Evolutionary conservation across 768 basidiomycete species (phyloP), one percentile per base, ranked within the genome.

Genomic region (Leccinellum luteum): DNA sequence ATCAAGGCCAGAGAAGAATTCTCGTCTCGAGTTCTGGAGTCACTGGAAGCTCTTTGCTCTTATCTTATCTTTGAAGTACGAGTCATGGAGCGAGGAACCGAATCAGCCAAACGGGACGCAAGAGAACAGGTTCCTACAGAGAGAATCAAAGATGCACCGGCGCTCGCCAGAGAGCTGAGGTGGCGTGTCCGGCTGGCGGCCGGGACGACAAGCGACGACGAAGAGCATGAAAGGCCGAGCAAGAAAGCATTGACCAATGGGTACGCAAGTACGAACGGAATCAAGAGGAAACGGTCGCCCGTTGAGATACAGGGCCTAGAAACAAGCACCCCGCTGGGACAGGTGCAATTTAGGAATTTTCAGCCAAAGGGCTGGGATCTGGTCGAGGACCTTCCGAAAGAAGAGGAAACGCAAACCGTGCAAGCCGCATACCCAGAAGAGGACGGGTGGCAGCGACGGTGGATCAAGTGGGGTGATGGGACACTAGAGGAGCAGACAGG

Each of bases 41-140:
- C 90, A 9, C 75, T 97, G 14, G 75, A 82, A 47, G 78, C 82
- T 1, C 79, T 98, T 5, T 82, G 92, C 2, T 80, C 85, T 10
- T 92, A 94, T 72, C 80, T 98, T 44, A 84, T 96, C 14, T 78
- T 81, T 3, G 93, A 98, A 70, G 83, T 78, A 13, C 83, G 85
- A 25, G 76, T 79, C 8, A 79, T 96, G 63, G 91, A 95, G 64
- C 81, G 80, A 38, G 87, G 85, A 15, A 76, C 78, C 14, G 91
- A 92, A 10, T 75, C 82, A 48, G 83, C 82, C 47, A 89, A 86
- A 73, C 89, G 86, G 66, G 86, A 92, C 64, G 82, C 84, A 3
- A 88, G 83, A 66, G 94, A 95, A 52, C 84, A 90, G 56, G 84
- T 96, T 19, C 94, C 94, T 1, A 63, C 68, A 9, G 94, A 95